These are phyloP conservation scores for Epichloe aotearoae DNA, from an alignment of 2,329 filamentous ascomycete species.

Conservation along the genomic window DNA sequence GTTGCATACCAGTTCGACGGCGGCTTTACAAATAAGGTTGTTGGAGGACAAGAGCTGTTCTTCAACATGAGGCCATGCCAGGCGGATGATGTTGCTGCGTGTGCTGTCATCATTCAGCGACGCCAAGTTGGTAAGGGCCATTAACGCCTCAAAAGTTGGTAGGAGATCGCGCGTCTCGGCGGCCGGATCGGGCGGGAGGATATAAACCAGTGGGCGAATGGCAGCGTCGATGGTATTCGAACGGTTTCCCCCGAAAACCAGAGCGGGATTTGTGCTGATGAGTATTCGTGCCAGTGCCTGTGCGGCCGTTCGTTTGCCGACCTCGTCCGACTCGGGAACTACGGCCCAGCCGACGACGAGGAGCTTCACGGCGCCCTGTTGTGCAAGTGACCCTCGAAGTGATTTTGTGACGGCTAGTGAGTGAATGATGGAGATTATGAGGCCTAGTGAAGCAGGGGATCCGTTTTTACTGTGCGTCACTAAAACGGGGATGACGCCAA, in stretches of 20 bases:
- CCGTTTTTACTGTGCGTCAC: conserved; percentile 62
- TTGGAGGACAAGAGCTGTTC: conserved; percentile 72
- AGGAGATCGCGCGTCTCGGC: conserved; percentile 62
- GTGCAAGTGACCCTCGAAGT: conserved; percentile 66
- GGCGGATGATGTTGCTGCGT: conserved; percentile 56
- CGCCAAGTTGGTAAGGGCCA: conserved; percentile 88
- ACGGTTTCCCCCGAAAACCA: conserved; percentile 74
- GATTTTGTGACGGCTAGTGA: conserved; percentile 62
- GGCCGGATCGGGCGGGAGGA: conserved; percentile 53
- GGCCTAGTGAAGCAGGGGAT: conserved; percentile 54
- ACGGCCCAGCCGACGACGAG: conserved; percentile 57
- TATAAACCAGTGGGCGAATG: conserved; percentile 66
- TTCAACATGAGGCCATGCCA: conserved; percentile 64
- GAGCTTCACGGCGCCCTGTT: conserved; percentile 85
- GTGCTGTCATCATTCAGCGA: conserved; percentile 58
- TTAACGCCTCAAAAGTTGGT: conserved; percentile 77
- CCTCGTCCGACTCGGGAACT: conserved; percentile 39
- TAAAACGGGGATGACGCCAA: conserved; percentile 63
- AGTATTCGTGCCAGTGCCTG: conserved; percentile 76
- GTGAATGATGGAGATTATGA: conserved; percentile 65
- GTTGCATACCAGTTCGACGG: conserved; percentile 85
- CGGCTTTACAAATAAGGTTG: conserved; percentile 62
- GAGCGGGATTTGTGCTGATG: conserved; percentile 71
- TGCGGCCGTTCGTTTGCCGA: conserved; percentile 46
- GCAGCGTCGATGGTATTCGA: conserved; percentile 63